These are phyloP conservation scores for Colletotrichum sp. DNA, from an alignment of 2,329 filamentous ascomycete genomes.

Conservation along the genomic window DNA sequence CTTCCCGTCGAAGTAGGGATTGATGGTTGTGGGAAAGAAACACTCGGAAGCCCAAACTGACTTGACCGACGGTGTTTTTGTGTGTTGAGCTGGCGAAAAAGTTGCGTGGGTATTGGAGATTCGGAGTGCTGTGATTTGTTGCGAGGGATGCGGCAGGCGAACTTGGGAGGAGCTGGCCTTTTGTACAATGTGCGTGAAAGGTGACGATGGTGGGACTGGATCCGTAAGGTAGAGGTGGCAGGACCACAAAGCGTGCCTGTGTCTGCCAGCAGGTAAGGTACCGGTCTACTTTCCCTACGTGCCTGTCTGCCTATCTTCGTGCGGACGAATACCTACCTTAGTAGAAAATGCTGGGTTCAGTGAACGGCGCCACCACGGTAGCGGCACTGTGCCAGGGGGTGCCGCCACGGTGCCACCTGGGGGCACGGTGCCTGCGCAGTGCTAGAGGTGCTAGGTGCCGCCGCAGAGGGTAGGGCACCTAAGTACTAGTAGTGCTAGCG, in stretches of 20 bases:
- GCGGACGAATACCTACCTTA: background rate
- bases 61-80: constrained; percentile 7
- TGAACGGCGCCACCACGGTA: too few species aligned
- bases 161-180: constrained; percentile 20
- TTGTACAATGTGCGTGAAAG: constrained; percentile 14
- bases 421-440: too few species aligned
- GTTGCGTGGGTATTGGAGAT: background rate
- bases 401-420: too few species aligned
- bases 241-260: background rate
- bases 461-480: too few species aligned
- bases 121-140: constrained; percentile 4
- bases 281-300: background rate
- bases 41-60: constrained; percentile 19
- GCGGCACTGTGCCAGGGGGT: too few species aligned
- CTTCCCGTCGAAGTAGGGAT: background rate
- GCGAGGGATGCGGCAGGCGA: background rate
- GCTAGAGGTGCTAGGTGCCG: too few species aligned
- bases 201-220: constrained; percentile 20
- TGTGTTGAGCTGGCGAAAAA: background rate
- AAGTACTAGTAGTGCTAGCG: too few species aligned
- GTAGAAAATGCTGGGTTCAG: too few species aligned
- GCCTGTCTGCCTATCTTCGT: background rate
- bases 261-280: background rate
- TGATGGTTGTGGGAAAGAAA: background rate
- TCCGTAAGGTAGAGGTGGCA: constrained; percentile 14